Conservation (phyloP, 306 rosid species). For the Aeschynomene evenia region DNA sequence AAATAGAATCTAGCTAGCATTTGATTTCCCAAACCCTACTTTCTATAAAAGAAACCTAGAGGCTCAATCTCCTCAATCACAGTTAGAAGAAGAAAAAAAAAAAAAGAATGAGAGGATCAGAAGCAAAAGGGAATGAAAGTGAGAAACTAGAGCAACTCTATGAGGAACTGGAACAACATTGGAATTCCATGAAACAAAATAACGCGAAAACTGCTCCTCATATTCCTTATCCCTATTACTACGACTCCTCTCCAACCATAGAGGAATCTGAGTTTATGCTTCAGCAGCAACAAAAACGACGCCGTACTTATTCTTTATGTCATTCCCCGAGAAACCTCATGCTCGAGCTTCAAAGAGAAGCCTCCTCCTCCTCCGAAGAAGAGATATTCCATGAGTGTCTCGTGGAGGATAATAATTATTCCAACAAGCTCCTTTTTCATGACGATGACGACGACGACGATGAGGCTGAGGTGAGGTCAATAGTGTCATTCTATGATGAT, state of each 20-base stretch:
- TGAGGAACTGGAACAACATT: constrained; percentile 44
- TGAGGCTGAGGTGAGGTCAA: constrained; percentile 40
- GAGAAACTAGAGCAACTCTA: constrained; percentile 33
- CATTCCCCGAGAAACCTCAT: constrained; percentile 48
- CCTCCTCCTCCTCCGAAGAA: background rate
- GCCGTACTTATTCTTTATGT: too few species aligned
- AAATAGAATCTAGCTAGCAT: too few species aligned
- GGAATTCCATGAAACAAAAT: constrained; percentile 42
- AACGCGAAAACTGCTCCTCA: constrained; percentile 26
- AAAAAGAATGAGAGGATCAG: constrained; percentile 35
- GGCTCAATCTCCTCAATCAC: background rate
- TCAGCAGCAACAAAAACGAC: too few species aligned
- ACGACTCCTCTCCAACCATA: too few species aligned
- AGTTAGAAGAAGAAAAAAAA: background rate
- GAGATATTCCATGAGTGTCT: constrained; percentile 44
- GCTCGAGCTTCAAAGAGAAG: constrained; percentile 43
- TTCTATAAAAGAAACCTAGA: background rate
- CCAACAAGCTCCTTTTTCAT: constrained; percentile 43
- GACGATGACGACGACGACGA: background rate
- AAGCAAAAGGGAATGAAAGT: constrained; percentile 20
- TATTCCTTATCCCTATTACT: too few species aligned
- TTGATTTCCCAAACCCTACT: too few species aligned
- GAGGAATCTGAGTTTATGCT: background rate
- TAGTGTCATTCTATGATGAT: constrained; percentile 13
- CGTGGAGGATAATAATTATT: too few species aligned